Evolutionary conservation across 1,139 yeast genomes (phyloP).

Genomic region (Pichia sorboxylosa): DNA sequence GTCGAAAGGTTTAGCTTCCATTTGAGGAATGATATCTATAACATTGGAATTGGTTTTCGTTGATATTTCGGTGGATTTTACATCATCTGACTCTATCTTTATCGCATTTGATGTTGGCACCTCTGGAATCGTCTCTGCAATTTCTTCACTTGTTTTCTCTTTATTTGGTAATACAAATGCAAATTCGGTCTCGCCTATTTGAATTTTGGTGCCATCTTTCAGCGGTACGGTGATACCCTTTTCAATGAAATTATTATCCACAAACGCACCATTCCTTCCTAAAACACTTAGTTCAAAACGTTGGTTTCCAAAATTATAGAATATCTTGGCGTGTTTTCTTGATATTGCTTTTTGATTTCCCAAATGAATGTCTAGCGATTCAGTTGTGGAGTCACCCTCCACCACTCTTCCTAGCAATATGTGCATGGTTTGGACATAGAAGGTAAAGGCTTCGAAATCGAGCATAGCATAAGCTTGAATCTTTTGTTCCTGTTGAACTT

Average conservation of each 20-base stretch:
- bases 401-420: conserved; percentile 84
- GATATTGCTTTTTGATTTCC: conserved; percentile 89
- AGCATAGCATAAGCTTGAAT: conserved; percentile 87
- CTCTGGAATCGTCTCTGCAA: not conserved
- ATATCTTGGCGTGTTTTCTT: conserved; percentile 85
- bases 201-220: conserved; percentile 70
- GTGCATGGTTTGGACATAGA: conserved; percentile 91
- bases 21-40: not conserved
- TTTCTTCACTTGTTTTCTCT: conserved; percentile 6
- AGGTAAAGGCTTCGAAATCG: conserved; percentile 85
- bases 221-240: conserved; percentile 84
- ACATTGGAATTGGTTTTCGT: not conserved
- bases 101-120: not conserved
- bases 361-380: conserved; percentile 80
- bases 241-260: conserved; percentile 78
- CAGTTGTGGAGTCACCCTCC: conserved; percentile 44
- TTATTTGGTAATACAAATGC: conserved; percentile 65
- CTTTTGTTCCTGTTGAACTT: conserved; percentile 11
- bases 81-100: not conserved
- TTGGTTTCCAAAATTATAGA: conserved; percentile 90
- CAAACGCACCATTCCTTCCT: conserved; percentile 94
- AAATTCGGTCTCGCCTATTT: conserved; percentile 86
- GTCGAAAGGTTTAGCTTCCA: not conserved
- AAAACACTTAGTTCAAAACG: conserved; percentile 79
- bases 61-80: not conserved